These are phyloP conservation scores for Podaxis sp. DNA, from an alignment of 768 basidiomycete species.

Conservation along the genomic window DNA sequence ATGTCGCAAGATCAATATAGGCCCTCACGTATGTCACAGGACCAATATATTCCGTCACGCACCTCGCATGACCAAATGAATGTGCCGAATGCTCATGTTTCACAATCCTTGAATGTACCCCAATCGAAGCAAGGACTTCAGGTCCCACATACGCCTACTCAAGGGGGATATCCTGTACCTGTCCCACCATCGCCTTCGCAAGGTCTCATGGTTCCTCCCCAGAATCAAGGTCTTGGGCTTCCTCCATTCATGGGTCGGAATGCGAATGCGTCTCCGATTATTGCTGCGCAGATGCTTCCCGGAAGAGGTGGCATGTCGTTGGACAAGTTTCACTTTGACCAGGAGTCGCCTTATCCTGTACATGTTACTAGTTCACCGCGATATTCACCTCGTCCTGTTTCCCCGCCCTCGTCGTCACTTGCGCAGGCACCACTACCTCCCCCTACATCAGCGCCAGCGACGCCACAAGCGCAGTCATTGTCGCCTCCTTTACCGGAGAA, in stretches of 20 bases:
- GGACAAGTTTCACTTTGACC: conserved; percentile 65
- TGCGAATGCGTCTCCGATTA: conserved; percentile 32
- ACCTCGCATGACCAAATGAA: conserved; percentile 2
- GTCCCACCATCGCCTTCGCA: conserved; percentile 7
- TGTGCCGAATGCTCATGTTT: neutral
- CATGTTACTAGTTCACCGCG: conserved; percentile 34
- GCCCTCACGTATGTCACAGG: conserved; percentile 23
- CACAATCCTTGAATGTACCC: conserved; percentile 3
- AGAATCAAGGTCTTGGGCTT: conserved; percentile 1
- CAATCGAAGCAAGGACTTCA: conserved; percentile 13
- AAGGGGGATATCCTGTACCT: conserved; percentile 10
- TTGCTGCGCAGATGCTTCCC: conserved; percentile 40
- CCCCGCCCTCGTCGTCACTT: conserved; percentile 21
- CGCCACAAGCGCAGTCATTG: conserved; percentile 4
- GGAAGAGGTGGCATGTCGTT: conserved; percentile 28
- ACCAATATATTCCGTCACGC: conserved; percentile 13
- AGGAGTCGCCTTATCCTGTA: conserved; percentile 68
- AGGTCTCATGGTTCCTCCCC: conserved; percentile 3
- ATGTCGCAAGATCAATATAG: conserved; percentile 10
- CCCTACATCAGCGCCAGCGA: conserved; percentile 22
- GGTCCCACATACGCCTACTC: neutral
- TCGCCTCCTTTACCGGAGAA: conserved; percentile 33
- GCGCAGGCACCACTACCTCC: conserved; percentile 17
- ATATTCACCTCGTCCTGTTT: conserved; percentile 31
- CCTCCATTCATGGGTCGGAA: conserved; percentile 12